Conservation (phyloP, 495 filamentous ascomycete genomes). For the Penicillium herquei region DNA sequence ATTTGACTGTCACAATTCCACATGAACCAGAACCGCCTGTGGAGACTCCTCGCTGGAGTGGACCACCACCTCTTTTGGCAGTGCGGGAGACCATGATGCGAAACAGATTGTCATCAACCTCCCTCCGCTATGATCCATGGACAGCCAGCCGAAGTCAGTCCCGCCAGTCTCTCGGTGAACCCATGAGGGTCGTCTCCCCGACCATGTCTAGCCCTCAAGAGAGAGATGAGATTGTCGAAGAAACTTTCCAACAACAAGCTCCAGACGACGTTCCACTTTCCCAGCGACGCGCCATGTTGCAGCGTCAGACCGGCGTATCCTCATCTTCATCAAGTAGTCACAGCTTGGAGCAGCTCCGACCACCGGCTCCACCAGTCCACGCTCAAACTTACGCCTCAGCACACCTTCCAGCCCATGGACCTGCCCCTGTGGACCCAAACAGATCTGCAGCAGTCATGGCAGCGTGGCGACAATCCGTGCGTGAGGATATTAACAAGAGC, state of each 20-base stretch:
- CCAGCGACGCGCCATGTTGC: slow-evolving; percentile 56
- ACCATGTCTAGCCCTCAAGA: slow-evolving; percentile 32
- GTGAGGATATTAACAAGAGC: slow-evolving; percentile 54
- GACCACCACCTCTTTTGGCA: slow-evolving; percentile 38
- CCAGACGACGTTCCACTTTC: slow-evolving; percentile 73
- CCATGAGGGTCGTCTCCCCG: slow-evolving; percentile 17
- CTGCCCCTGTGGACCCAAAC: slow-evolving; percentile 28
- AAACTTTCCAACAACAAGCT: slow-evolving; percentile 6
- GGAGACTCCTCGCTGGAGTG: slow-evolving; percentile 30
- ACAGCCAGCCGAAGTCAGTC: slow-evolving; percentile 24
- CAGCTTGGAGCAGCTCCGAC: slow-evolving; percentile 14
- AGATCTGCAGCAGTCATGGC: slow-evolving; percentile 63
- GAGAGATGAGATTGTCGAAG: slow-evolving; percentile 16
- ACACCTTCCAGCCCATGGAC: neutral
- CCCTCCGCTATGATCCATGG: slow-evolving; percentile 37
- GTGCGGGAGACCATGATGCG: slow-evolving; percentile 41
- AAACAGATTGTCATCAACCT: slow-evolving; percentile 40
- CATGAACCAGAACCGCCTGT: slow-evolving; percentile 9
- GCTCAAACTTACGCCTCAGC: too few species aligned
- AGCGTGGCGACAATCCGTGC: slow-evolving; percentile 72
- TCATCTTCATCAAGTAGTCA: slow-evolving; percentile 17
- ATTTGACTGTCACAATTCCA: slow-evolving; percentile 34
- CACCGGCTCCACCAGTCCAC: slow-evolving; percentile 2
- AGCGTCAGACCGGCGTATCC: slow-evolving; percentile 31
- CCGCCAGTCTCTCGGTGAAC: slow-evolving; percentile 24